Evolutionary conservation across 148 eudicot species (phyloP).

Genomic region (Talinum fruticosum): DNA sequence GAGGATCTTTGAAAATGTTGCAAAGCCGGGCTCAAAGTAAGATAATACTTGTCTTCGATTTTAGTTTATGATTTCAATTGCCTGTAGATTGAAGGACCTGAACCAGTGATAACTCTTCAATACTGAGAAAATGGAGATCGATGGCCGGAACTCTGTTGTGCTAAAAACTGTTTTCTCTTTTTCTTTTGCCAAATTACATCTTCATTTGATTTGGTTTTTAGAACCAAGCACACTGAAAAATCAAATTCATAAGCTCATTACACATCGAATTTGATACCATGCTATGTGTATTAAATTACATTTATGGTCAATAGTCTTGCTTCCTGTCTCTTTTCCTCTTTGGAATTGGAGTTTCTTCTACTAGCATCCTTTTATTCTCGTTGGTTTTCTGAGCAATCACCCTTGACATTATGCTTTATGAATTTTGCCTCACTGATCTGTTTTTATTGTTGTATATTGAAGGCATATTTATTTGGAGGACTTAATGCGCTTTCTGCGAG

Average conservation of each 20-base stretch:
- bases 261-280: background rate
- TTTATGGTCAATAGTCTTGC: background rate
- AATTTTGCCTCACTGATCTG: no score
- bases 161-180: background rate
- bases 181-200: background rate
- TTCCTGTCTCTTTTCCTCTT: background rate
- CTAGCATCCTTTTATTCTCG: background rate
- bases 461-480: conserved; percentile 62
- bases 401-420: background rate
- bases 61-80: background rate
- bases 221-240: background rate
- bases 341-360: background rate
- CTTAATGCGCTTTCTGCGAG: conserved; percentile 72
- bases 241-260: background rate
- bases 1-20: conserved; percentile 58
- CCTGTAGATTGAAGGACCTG: background rate
- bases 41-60: background rate
- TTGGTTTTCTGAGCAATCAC: no score
- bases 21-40: conserved; percentile 63
- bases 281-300: background rate
- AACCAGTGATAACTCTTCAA: background rate
- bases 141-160: background rate
- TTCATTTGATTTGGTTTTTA: background rate
- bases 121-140: no score
- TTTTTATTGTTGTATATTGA: conserved; percentile 6